Evolutionary conservation across 306 rosid species (phyloP), one percentile per base, ranked within the genome.

Genomic region (Cucurbita moschata): DNA sequence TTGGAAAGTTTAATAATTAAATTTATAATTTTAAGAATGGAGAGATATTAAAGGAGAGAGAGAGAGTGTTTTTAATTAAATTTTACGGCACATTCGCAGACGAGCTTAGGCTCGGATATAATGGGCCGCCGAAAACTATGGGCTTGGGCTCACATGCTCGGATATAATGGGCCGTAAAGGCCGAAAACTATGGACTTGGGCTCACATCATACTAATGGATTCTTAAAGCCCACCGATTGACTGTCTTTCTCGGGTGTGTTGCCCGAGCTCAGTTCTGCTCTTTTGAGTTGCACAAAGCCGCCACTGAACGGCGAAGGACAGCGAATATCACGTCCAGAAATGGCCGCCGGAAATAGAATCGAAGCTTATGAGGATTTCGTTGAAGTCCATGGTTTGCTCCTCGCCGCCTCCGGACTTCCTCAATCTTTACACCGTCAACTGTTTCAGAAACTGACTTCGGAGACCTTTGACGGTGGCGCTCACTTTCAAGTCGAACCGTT

Each of bases 381-480:
- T 0, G 77, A 90, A 76, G 96, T 90, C 30, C 98, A 93, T 58
- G 94, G 76, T 18, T 71, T 90, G 3, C 81, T 90, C 18, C 83
- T 93, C 49, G 72, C 92, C 0, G 92, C 96, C 2, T 85, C 97
- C 7, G 98, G 96, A 30, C 55, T 93, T 42, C 97, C 96, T 3
- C 81, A 79, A 81, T 60, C 87, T 0, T 85, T 90, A 1, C 80
- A 87, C 79, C 80, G 77, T 71, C 80, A 83, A 62, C 88, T 93
- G 62, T 93, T 90, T 80, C 83, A 78, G 74, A 93, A 90, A 80
- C 96, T 93, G 55, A 53, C 83, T 8, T 64, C 85, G 35, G 97
- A 90, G 75, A 80, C 75, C 75, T 93, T 93, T 78, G 98, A 93
- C 77, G 89, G 92, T 76, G 98, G 98, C 54, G 57, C 81, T 49